A percentile compares a stretch with the other conserved stretches of the same genome.
phyloP scores from a whole-genome alignment of 495 filamentous ascomycete species.

The Penicillium ochrochloron region DNA sequence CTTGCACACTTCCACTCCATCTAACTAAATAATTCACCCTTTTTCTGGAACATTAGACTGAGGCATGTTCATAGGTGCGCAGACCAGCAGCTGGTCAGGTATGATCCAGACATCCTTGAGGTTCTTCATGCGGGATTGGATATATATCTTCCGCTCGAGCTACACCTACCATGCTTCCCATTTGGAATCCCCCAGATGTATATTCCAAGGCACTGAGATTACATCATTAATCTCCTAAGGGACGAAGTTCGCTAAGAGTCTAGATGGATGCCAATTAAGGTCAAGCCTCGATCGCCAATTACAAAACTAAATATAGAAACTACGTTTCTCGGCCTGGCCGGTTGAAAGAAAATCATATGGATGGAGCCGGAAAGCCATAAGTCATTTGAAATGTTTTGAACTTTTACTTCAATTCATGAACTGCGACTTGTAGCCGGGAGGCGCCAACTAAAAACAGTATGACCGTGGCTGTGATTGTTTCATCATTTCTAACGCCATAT shows the following conservation, averaged over 20 bases:
- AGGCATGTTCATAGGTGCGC: too few species aligned
- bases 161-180: too few species aligned
- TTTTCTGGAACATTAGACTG: too few species aligned
- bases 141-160: too few species aligned
- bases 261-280: neutral
- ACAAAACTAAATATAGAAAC: neutral
- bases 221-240: neutral
- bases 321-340: slow-evolving; percentile 3
- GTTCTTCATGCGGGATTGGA: too few species aligned
- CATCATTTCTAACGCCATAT: slow-evolving; percentile 55
- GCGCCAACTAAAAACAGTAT: slow-evolving; percentile 48
- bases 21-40: too few species aligned
- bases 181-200: neutral
- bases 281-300: neutral
- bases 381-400: slow-evolving; percentile 39
- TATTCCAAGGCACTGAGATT: neutral
- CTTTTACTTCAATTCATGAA: slow-evolving; percentile 50
- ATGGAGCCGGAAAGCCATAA: slow-evolving; percentile 4
- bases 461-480: slow-evolving; percentile 50
- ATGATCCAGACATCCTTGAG: too few species aligned
- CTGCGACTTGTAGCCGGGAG: slow-evolving; percentile 47
- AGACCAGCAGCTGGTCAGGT: too few species aligned
- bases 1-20: too few species aligned
- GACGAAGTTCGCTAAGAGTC: too few species aligned
- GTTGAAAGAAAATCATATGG: neutral